Evolutionary conservation across 306 rosid genomes (phyloP).

Genomic region (Mimosa pudica): DNA sequence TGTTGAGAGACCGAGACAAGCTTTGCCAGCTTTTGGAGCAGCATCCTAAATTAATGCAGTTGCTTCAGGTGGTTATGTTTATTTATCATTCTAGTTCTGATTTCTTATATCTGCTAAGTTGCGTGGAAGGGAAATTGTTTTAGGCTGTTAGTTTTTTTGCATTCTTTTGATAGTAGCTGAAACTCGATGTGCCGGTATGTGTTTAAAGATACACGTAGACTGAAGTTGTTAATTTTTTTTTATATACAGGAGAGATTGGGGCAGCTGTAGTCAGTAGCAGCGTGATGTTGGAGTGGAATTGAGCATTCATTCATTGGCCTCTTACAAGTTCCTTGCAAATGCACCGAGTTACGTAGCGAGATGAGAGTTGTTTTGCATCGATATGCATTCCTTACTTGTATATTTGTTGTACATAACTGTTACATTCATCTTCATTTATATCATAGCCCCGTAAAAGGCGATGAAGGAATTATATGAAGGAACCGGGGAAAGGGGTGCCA

Average conservation of each 20-base stretch:
- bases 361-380: conserved; percentile 38
- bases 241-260: conserved; percentile 81
- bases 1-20: conserved; percentile 85
- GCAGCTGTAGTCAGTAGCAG: conserved; percentile 63
- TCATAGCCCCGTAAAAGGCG: background rate
- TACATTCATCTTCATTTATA: background rate
- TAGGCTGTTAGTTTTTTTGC: conserved; percentile 1
- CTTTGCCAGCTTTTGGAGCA: conserved; percentile 98
- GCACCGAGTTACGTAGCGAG: conserved; percentile 25
- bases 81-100: conserved; percentile 10
- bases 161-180: background rate
- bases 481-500: background rate
- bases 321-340: conserved; percentile 20
- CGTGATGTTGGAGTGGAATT: conserved; percentile 29
- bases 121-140: no score
- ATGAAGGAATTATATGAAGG: background rate
- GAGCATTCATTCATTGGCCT: no score
- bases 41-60: conserved; percentile 96
- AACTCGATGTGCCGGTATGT: background rate
- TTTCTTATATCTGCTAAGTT: background rate
- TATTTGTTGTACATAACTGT: conserved; percentile 20
- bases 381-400: conserved; percentile 37
- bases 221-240: conserved; percentile 38
- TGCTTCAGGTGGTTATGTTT: conserved; percentile 81
- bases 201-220: background rate